Conservation (phyloP, 257 asterid genomes). For the Anisodus tanguticus region DNA sequence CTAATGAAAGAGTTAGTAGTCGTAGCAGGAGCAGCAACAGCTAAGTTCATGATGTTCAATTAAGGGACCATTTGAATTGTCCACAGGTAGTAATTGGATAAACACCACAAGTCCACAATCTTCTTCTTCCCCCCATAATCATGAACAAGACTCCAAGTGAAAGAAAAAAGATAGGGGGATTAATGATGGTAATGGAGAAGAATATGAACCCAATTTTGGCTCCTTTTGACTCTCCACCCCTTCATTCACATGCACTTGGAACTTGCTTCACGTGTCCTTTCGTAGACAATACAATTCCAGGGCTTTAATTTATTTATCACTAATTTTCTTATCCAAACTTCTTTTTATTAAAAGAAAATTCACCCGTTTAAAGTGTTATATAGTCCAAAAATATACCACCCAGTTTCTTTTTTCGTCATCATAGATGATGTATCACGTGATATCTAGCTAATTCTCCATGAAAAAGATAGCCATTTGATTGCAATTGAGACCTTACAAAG, state of each 20-base stretch:
- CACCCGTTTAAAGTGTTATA: neutral
- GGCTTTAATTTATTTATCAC: neutral
- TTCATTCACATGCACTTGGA: conserved; percentile 29
- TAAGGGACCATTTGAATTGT: conserved; percentile 27
- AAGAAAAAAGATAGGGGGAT: neutral
- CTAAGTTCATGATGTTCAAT: neutral
- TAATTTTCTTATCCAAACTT: neutral
- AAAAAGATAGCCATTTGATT: neutral
- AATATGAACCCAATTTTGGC: conserved; percentile 4
- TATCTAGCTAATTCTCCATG: neutral
- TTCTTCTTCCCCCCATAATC: conserved; percentile 22
- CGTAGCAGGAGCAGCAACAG: conserved; percentile 10
- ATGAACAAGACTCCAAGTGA: conserved; percentile 26
- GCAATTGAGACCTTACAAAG: neutral
- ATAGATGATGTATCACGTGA: neutral
- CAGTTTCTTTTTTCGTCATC: neutral
- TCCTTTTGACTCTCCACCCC: conserved; percentile 8
- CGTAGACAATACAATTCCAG: neutral
- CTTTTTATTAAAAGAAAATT: neutral
- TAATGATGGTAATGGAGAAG: conserved; percentile 29
- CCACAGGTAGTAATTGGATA: conserved; percentile 27
- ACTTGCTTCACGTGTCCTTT: conserved; percentile 23
- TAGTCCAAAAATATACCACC: neutral
- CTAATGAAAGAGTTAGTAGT: neutral
- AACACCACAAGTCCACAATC: neutral